A percentile compares a stretch with the other conserved stretches of the same genome.
phyloP scores from a whole-genome alignment of 306 rosid species.

The Mimosa pudica region DNA sequence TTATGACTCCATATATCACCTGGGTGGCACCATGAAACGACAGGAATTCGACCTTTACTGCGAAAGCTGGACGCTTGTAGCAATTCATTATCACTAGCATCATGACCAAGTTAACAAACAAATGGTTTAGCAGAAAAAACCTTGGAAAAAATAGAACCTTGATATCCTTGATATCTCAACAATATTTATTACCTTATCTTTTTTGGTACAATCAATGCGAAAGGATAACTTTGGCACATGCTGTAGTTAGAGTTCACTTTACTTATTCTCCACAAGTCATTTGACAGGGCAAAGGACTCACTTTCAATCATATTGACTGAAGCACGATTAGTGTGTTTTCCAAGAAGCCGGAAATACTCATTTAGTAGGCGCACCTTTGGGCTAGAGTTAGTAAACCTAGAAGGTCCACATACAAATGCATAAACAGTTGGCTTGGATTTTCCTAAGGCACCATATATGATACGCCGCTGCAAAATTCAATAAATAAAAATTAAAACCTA shows the following conservation, averaged over 20 bases:
- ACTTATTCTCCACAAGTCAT: conserved; percentile 90
- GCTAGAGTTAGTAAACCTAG: conserved; percentile 62
- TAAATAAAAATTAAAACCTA: conserved; percentile 41
- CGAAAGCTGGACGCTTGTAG: conserved; percentile 85
- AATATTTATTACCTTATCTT: conserved; percentile 57
- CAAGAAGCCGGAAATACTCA: conserved; percentile 96
- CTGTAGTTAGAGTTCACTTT: conserved; percentile 66
- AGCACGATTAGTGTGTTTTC: conserved; percentile 54
- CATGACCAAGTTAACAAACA: conserved; percentile 35
- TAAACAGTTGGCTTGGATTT: conserved; percentile 71
- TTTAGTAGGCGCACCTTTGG: conserved; percentile 82
- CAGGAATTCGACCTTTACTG: conserved; percentile 88
- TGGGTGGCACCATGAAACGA: conserved; percentile 92
- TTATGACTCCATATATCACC: conserved; percentile 46
- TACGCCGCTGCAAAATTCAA: conserved; percentile 68
- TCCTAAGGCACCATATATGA: conserved; percentile 66
- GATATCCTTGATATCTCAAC: conserved; percentile 27
- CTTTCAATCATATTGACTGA: conserved; percentile 69
- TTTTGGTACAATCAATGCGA: conserved; percentile 87
- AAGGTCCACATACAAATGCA: conserved; percentile 78
- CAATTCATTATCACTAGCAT: conserved; percentile 87
- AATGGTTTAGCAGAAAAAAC: conserved; percentile 31
- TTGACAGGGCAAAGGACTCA: conserved; percentile 76
- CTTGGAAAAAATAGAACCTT: conserved; percentile 15
- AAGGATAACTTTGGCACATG: conserved; percentile 89